Evolutionary conservation across 1,284 basidiomycete genomes (phyloP), one percentile per base, ranked within the genome.

Genomic region (Neolentinus lepideus): DNA sequence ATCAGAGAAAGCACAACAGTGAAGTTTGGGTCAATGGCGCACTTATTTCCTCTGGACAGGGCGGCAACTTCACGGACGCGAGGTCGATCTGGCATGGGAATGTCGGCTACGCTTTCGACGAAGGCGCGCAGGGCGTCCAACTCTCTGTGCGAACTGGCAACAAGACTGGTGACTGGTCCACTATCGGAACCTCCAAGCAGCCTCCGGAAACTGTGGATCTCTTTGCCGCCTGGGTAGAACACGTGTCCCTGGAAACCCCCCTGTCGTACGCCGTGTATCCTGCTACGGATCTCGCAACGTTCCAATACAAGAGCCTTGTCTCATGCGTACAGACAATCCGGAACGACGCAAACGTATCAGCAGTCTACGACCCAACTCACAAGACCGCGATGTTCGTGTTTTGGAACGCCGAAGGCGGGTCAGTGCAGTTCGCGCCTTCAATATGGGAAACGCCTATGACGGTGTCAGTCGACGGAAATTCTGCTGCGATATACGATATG

Each of bases 141-240:
- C 62, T 83, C n/a, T 76, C 76, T 1, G 63, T 84, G 10, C 67
- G 77, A 38, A 66, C 76, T 6, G 79, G 78, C 2, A 60, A 72
- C 29, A 73, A 73, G 58, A 77, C 76, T 0, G 85, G 84, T 1
- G 72, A 79, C 59, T 88, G 85, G 85, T 71, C 76, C n/a, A 63
- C 68, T 2, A 81, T 87, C 57, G 84, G 84, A n/a, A 84, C 78
- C 11, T 84, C 83, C 3, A 71, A 69, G 0, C 72, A 76, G 52
- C 78, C 80, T 14, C 71, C 76, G 1, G 64, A 69, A 29, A 80
- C 76, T 1, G 77, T 81, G 43, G 74, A 83, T 62, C 67, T 88
- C 24, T 88, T 87, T 69, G 68, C 79, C 0, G 84, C 85, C 1
- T 84, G 77, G 75, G 68, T 85, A 35, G 64, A 76, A 25, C 83